A percentile compares a stretch with the other conserved stretches of the same genome.
phyloP scores from a whole-genome alignment of 78 protist species.

The Dictyostelium firmibasis region DNA sequence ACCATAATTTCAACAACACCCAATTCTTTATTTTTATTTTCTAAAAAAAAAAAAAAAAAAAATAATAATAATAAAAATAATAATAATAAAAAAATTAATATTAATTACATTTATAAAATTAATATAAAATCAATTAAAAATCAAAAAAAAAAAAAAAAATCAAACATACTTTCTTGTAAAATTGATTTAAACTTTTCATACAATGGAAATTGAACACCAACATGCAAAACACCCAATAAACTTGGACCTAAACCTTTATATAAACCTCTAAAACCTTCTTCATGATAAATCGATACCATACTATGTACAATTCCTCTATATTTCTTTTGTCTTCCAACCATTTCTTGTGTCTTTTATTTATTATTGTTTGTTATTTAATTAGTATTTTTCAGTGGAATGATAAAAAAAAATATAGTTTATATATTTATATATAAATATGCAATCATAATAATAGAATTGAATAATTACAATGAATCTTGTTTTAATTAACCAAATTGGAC shows the following conservation, averaged over 20 bases:
- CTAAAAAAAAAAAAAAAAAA: background rate
- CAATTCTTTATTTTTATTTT: background rate
- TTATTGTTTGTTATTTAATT: background rate
- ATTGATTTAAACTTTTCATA: slow-evolving; percentile 83
- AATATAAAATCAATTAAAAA: background rate
- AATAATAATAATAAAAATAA: too few species aligned
- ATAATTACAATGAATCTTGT: slow-evolving; percentile 82
- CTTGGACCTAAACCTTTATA: slow-evolving; percentile 88
- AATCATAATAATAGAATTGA: too few species aligned
- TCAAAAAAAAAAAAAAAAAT: background rate
- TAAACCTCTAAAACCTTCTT: slow-evolving; percentile 82
- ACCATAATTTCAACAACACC: slow-evolving; percentile 30
- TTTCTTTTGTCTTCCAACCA: slow-evolving; percentile 40
- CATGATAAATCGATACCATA: slow-evolving; percentile 55
- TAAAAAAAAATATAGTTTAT: too few species aligned
- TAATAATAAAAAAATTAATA: background rate
- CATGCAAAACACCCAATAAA: slow-evolving; percentile 88
- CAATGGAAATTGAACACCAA: slow-evolving; percentile 91
- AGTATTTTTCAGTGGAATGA: background rate
- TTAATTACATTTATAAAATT: background rate
- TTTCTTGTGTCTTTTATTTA: slow-evolving; percentile 53
- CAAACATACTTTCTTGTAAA: background rate
- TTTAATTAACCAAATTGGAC: slow-evolving; percentile 87
- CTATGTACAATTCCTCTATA: slow-evolving; percentile 57
- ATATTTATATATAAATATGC: too few species aligned